Evolutionary conservation across 2,329 filamentous ascomycete species (phyloP).

Genomic region (Apiospora arundinis): DNA sequence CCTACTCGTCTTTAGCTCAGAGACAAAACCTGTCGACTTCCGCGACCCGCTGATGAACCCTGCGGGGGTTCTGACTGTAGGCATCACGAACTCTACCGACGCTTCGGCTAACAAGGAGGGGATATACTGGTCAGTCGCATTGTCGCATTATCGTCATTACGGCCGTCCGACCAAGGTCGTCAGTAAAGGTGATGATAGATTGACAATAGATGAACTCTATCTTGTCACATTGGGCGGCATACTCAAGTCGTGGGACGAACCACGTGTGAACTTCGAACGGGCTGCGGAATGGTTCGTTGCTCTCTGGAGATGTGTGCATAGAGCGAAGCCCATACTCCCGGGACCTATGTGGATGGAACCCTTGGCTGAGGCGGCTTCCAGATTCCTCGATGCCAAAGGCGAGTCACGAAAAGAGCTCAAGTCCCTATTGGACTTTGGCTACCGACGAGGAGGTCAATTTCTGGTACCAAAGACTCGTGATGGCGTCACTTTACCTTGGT

Average conservation of each 20-base stretch:
- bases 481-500: conserved; percentile 20
- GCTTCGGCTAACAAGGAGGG: not conserved
- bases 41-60: not conserved
- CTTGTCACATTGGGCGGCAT: not conserved
- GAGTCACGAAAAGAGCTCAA: not conserved
- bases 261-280: not conserved
- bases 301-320: not conserved
- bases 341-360: not conserved
- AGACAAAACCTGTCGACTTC: not conserved
- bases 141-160: conserved; percentile 16
- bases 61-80: not conserved
- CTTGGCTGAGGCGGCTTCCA: not conserved
- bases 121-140: not conserved
- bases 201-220: not conserved
- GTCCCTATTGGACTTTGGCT: not conserved
- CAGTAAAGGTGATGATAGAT: not conserved
- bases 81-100: not conserved
- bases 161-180: not conserved
- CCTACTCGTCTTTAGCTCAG: not conserved
- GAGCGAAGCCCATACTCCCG: not conserved
- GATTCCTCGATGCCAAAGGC: not conserved
- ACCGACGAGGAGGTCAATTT: not conserved
- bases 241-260: not conserved
- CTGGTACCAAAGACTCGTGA: not conserved
- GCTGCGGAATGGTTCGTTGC: not conserved